These are phyloP conservation scores for Falciphora oryzae DNA, from an alignment of 2,329 filamentous ascomycete genomes.

Conservation along the genomic window DNA sequence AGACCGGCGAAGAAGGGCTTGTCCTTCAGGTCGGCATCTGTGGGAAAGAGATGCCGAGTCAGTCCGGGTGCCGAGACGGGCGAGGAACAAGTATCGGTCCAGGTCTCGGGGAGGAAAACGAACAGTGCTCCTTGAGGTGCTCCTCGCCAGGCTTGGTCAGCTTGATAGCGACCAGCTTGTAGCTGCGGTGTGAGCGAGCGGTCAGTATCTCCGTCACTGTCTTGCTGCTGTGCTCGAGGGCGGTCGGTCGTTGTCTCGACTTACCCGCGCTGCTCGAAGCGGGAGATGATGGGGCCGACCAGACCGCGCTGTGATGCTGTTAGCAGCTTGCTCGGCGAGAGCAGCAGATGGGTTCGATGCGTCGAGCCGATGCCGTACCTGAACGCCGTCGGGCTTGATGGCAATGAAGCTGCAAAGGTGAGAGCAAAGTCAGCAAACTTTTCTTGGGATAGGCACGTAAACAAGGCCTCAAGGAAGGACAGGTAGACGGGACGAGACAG, in stretches of 20 bases:
- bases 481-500: not conserved
- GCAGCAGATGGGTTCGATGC: not conserved
- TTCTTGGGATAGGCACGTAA: constrained; percentile 10
- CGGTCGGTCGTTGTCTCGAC: constrained; percentile 25
- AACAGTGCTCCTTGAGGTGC: constrained; percentile 96
- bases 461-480: not conserved
- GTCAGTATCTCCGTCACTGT: not conserved
- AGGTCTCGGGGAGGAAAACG: constrained; percentile 23
- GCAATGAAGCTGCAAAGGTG: constrained; percentile 80
- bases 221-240: constrained; percentile 13
- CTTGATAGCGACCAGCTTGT: constrained; percentile 99
- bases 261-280: constrained; percentile 94
- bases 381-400: constrained; percentile 99
- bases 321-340: constrained; percentile 13
- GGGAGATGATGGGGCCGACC: constrained; percentile 92
- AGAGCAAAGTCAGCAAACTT: constrained; percentile 11
- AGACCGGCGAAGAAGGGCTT: constrained; percentile 98
- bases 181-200: constrained; percentile 47
- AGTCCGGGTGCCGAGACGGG: not conserved
- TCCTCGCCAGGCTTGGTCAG: constrained; percentile 80
- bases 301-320: constrained; percentile 72
- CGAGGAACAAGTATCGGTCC: not conserved
- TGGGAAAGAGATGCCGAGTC: not conserved
- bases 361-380: constrained; percentile 55
- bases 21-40: constrained; percentile 77